These are phyloP conservation scores for Puccinellia tenuiflora DNA, from an alignment of 176 grass and related monocot species.

Conservation along the genomic window DNA sequence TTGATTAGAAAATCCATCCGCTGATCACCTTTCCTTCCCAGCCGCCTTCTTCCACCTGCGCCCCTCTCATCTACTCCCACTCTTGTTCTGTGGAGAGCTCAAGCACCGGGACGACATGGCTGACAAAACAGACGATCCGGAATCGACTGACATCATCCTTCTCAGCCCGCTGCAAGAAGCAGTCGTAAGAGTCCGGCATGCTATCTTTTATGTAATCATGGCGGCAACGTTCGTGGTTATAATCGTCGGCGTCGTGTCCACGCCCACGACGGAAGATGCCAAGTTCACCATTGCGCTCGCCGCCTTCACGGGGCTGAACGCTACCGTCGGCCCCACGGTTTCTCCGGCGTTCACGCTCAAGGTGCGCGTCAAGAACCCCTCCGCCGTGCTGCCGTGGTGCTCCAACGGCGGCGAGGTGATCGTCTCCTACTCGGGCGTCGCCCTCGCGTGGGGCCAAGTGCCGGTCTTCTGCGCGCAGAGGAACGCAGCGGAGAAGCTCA, in stretches of 20 bases:
- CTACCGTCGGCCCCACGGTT: background rate
- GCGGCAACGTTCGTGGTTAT: background rate
- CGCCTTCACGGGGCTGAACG: background rate
- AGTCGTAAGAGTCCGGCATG: background rate
- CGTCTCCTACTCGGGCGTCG: constrained; percentile 5
- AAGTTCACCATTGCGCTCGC: background rate
- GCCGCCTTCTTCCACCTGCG: background rate
- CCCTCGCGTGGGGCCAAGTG: background rate
- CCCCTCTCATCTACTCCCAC: background rate
- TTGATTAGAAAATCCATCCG: too few relatives aligned
- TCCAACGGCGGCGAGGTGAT: background rate
- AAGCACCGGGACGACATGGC: background rate
- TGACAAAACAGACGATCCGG: background rate
- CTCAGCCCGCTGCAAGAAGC: background rate
- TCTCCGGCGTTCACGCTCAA: constrained; percentile 3
- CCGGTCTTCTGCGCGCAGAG: background rate
- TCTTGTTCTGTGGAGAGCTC: background rate
- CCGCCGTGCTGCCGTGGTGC: background rate
- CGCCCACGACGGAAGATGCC: background rate
- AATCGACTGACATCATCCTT: background rate
- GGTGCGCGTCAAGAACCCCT: background rate
- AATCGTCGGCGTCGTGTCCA: background rate
- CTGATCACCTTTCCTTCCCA: background rate
- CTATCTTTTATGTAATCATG: background rate
- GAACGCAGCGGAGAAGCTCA: background rate